Base-by-base conservation (phyloP, 495 filamentous ascomycete species). In the Tuber borchii region DNA sequence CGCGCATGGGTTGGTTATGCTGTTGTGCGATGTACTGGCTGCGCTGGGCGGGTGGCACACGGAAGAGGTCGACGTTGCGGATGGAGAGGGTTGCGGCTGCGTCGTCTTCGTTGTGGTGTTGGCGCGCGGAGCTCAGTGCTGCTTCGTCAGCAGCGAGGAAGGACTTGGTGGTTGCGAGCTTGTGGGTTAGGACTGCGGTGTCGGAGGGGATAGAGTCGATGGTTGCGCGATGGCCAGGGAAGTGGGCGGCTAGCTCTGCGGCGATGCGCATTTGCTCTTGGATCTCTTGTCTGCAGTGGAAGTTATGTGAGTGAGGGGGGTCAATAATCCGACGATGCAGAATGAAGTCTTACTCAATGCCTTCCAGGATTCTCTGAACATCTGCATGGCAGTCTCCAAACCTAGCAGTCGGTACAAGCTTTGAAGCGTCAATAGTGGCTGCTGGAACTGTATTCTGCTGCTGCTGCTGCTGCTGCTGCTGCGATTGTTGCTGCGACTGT, bases 351-450 rank as follows among this genome's bases (percentile, higher is more conserved):
- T 79, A 82, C 81, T 99, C 95, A 76, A 97, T 89, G 19, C 83
- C 82, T 72, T 91, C 88, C 68, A 99, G 91, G 69, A 91, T 83
- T 70, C 88, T 88, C 77, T 97, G 92, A n/a, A 97, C 85, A 48
- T 91, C 88, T 78, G 94, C 91, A 68, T 92, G 88, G 56, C 96
- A 90, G 85, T 97, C 95, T 83, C 91, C 90, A 85, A 93, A 97
- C 74, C 95, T 91, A 12, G 95, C 97, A 0, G 93, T 97, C 8
- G 91, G 89, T 17, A 92, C 88, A 37, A 97, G 86, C 81, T 93
- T 90, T 83, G 87, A 88, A 43, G 92, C 82, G 84, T 94, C 91
- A 48, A 97, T 90, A 73, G 91, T 90, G 26, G 93, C 92, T 10
- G 93, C 93, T 10, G 91, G 88, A 10, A 90, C 86, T 2, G 84